Conservation (phyloP, 192 early-diverging fungal genomes). For the Linnemannia elongata region DNA sequence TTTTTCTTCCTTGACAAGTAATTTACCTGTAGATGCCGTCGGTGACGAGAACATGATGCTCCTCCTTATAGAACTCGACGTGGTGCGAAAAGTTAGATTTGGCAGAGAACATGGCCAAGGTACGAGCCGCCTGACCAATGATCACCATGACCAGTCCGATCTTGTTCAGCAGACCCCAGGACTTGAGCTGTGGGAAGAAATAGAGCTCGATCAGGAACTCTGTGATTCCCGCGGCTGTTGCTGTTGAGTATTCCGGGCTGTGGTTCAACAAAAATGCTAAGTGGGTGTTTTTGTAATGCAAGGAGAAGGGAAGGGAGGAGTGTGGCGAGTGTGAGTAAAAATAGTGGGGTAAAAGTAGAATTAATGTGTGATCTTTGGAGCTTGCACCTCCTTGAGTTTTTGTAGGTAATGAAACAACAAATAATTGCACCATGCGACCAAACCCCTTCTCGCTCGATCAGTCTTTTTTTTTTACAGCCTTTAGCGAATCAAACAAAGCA, state of each 20-base stretch:
- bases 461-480: too few relatives aligned
- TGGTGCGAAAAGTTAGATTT: conserved; percentile 90
- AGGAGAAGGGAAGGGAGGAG: conserved; percentile 51
- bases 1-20: neutral
- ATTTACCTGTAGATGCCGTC: conserved; percentile 87
- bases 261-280: conserved; percentile 84
- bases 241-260: conserved; percentile 76
- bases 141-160: conserved; percentile 69
- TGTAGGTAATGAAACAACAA: neutral
- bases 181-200: conserved; percentile 72
- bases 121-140: conserved; percentile 81
- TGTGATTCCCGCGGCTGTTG: conserved; percentile 71
- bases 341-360: too few relatives aligned
- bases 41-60: conserved; percentile 84
- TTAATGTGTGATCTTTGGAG: neutral
- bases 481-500: neutral
- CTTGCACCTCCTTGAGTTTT: neutral
- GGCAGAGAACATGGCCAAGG: conserved; percentile 92
- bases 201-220: conserved; percentile 80
- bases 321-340: neutral
- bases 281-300: conserved; percentile 35
- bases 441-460: neutral
- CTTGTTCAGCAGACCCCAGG: conserved; percentile 57
- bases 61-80: conserved; percentile 77
- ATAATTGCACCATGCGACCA: neutral